phyloP scores from a whole-genome alignment of 2,329 filamentous ascomycete species.

The Fusarium agapanthi region DNA sequence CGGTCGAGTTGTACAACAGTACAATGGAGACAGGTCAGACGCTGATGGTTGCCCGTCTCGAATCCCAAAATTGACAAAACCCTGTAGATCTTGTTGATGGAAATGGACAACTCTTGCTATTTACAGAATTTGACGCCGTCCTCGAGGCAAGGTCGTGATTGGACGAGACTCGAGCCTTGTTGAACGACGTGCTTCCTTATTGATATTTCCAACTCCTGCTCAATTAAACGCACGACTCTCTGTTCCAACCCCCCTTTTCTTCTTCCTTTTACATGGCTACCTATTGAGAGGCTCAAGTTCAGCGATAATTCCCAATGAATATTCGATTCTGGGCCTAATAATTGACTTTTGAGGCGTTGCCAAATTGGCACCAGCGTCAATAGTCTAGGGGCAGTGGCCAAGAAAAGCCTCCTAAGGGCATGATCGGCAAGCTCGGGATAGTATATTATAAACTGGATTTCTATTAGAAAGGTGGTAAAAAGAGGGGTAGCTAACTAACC shows the following conservation, averaged over 20 bases:
- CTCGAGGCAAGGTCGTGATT: constrained; percentile 5
- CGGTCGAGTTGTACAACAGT: constrained; percentile 20
- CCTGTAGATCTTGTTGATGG: constrained; percentile 31
- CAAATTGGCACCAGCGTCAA: constrained; percentile 18
- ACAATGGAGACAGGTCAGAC: constrained; percentile 29
- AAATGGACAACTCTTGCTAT: constrained; percentile 29
- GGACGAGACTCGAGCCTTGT: not conserved
- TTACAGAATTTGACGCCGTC: constrained; percentile 25
- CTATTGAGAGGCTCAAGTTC: not conserved
- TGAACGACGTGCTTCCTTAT: not conserved
- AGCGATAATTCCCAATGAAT: not conserved
- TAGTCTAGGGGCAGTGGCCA: constrained; percentile 32
- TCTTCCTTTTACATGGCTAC: not conserved
- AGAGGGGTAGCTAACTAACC: too few relatives aligned
- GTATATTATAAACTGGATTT: too few relatives aligned
- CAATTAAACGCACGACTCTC: not conserved
- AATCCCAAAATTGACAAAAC: constrained; percentile 27
- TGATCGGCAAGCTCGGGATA: too few relatives aligned
- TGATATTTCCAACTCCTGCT: not conserved
- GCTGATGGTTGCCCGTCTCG: constrained; percentile 2
- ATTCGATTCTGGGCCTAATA: constrained; percentile 1
- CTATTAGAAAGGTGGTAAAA: too few relatives aligned
- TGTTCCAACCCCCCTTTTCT: not conserved
- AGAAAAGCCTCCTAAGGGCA: not conserved
- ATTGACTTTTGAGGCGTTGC: constrained; percentile 6